Evolutionary conservation across 2,329 filamentous ascomycete species (phyloP).

Genomic region (Paracorniculantispora psalliotae): DNA sequence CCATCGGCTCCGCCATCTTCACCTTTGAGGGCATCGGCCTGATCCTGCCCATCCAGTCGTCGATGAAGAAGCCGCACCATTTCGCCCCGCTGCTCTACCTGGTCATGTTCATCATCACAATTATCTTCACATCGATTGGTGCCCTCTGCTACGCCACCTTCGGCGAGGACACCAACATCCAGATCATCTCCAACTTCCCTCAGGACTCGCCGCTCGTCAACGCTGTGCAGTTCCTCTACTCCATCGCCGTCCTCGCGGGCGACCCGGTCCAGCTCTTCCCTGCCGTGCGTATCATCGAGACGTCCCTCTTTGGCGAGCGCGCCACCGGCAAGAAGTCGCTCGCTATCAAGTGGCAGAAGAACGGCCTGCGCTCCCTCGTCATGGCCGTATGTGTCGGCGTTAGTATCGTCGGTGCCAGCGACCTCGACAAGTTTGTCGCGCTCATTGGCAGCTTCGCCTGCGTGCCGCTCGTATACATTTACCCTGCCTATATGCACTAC

Average conservation of each 20-base stretch:
- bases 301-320: slow-evolving; percentile 58
- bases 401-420: slow-evolving; percentile 59
- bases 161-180: slow-evolving; percentile 62
- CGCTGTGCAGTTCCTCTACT: slow-evolving; percentile 69
- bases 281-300: slow-evolving; percentile 66
- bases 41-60: slow-evolving; percentile 70
- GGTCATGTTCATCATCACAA: slow-evolving; percentile 69
- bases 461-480: slow-evolving; percentile 72
- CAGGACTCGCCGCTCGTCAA: slow-evolving; percentile 69
- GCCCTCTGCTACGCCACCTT: slow-evolving; percentile 72
- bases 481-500: slow-evolving; percentile 67
- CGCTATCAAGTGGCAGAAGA: slow-evolving; percentile 73
- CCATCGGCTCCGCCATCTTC: slow-evolving; percentile 69
- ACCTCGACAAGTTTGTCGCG: slow-evolving; percentile 70
- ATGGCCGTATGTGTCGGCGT: slow-evolving; percentile 56
- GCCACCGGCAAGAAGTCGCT: slow-evolving; percentile 60
- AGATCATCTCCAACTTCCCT: slow-evolving; percentile 72
- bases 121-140: slow-evolving; percentile 68
- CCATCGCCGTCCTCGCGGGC: slow-evolving; percentile 66
- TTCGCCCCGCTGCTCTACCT: slow-evolving; percentile 61
- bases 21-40: slow-evolving; percentile 76
- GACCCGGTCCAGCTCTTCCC: slow-evolving; percentile 73
- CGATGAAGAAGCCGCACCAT: slow-evolving; percentile 64
- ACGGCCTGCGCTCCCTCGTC: slow-evolving; percentile 54
- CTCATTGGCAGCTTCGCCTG: slow-evolving; percentile 70